Base-by-base conservation (phyloP, 1,139 yeast species). In the Entelexis paramagnoliae region DNA sequence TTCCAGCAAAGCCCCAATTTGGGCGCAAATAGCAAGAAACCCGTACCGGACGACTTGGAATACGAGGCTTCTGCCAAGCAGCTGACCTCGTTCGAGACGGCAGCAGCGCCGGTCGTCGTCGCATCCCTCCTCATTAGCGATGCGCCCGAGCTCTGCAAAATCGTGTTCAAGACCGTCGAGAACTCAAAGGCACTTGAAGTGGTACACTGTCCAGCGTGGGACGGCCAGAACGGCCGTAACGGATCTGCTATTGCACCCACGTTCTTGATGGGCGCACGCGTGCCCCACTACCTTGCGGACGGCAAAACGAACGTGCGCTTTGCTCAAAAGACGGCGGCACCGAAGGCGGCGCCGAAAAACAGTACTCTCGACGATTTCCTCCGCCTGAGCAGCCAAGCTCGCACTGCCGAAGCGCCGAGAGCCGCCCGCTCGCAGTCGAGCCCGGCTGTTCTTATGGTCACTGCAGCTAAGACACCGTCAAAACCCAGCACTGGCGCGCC, bases 211-310 rank as follows among this genome's bases (percentile, higher is more conserved):
- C 28, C 41, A 6, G 16, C 17, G 3, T 36, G 41, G 41, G n/a
- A 17, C n/a, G n/a, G n/a, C n/a, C n/a, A n/a, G n/a, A n/a, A n/a
- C n/a, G n/a, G n/a, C n/a, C n/a, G n/a, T n/a, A n/a, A 17, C 13
- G 36, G 11, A 4, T 33, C 19, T 10, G 16, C 34, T 2, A 30
- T 45, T 2, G 19, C 16, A 6, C 26, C 36, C 10, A 16, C 17
- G 22, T 47, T 46, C 19, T 32, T 50, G 8, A 35, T 41, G 3
- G 51, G 51, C 17, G 33, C 48, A 4, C 35, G 33, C 24, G 50
- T 46, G 19, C 49, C 50, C 2, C n/a, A 22, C 3, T 50, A 38
- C 38, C 13, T 46, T 4, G 28, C 26, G 19, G 41, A 39, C 4
- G 19, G 13, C 16, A 30, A 24, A 9, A 11, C 19, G 4, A n/a